Evolutionary conservation across 345 rosid species (phyloP).

Genomic region (Linum lewisii): DNA sequence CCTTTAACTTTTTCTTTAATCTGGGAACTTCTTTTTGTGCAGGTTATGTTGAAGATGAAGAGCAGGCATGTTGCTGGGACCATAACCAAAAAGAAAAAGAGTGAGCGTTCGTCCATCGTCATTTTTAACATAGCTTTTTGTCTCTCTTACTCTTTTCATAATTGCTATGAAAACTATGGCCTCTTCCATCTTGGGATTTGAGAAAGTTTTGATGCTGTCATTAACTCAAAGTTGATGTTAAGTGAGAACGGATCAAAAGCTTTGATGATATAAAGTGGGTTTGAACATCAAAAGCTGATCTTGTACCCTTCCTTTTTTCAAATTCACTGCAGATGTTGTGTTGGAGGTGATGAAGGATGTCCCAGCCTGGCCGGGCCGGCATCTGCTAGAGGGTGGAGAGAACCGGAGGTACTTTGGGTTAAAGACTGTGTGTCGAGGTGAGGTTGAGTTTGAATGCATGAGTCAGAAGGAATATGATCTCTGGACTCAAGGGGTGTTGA

Average conservation of each 20-base stretch:
- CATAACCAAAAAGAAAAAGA: slow-evolving; percentile 94
- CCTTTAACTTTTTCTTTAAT: slow-evolving; percentile 19
- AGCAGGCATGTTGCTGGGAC: slow-evolving; percentile 92
- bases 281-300: slow-evolving; percentile 16
- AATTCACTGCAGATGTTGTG: slow-evolving; percentile 46
- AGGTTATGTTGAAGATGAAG: slow-evolving; percentile 98
- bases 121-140: slow-evolving; percentile 16
- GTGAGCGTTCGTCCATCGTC: slow-evolving; percentile 19
- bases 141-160: slow-evolving; percentile 36
- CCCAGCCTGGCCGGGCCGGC: slow-evolving; percentile 87
- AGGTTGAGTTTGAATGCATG: slow-evolving; percentile 71
- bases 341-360: slow-evolving; percentile 60
- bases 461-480: slow-evolving; percentile 74
- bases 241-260: slow-evolving; percentile 30
- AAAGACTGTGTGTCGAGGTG: slow-evolving; percentile 50
- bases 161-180: slow-evolving; percentile 31
- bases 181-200: slow-evolving; percentile 79
- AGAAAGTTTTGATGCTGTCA: slow-evolving; percentile 32
- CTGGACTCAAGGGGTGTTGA: slow-evolving; percentile 89
- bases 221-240: background rate
- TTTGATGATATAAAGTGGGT: no score
- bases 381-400: slow-evolving; percentile 78
- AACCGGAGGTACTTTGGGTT: slow-evolving; percentile 63
- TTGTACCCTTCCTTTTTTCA: slow-evolving; percentile 13
- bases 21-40: slow-evolving; percentile 29